These are phyloP conservation scores for Colletotrichum spaethianum DNA, from an alignment of 2,329 filamentous ascomycete genomes.

Conservation along the genomic window DNA sequence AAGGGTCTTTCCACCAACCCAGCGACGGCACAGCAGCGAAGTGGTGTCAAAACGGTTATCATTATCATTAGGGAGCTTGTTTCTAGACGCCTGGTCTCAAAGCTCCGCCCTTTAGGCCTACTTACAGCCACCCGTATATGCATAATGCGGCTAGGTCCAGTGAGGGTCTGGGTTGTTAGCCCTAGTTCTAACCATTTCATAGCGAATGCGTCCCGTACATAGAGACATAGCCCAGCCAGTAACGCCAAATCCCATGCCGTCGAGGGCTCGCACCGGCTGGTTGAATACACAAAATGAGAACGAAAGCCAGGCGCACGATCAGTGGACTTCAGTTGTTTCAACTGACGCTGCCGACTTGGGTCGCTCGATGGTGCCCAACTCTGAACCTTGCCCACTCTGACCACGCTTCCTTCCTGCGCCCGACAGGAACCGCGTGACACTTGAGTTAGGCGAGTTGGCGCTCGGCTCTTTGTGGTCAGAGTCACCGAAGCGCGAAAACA, in stretches of 20 bases:
- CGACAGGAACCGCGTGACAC: conserved; percentile 74
- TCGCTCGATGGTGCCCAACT: conserved; percentile 76
- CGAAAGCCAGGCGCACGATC: conserved; percentile 3
- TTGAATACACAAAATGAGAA: conserved; percentile 20
- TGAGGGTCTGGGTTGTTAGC: not conserved
- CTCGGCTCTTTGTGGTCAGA: conserved; percentile 53
- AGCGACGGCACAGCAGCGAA: not conserved
- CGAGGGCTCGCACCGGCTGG: not conserved
- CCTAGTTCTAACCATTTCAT: conserved; percentile 34
- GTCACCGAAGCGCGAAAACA: conserved; percentile 87
- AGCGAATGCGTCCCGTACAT: conserved; percentile 31
- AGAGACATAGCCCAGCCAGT: conserved; percentile 13
- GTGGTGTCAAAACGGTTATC: conserved; percentile 22
- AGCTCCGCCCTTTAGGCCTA: conserved; percentile 17
- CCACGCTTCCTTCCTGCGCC: conserved; percentile 78
- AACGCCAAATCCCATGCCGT: conserved; percentile 35
- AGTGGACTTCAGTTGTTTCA: conserved; percentile 43
- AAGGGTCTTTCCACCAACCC: not conserved
- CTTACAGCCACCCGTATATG: conserved; percentile 25
- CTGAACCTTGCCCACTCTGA: conserved; percentile 78
- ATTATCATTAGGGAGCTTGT: conserved; percentile 40
- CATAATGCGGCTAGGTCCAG: conserved; percentile 33
- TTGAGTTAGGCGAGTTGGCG: conserved; percentile 50
- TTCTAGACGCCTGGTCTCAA: conserved; percentile 11
- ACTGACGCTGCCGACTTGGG: conserved; percentile 48